phyloP scores from a whole-genome alignment of 192 early-diverging fungal genomes.

The Coemansia sp. region DNA sequence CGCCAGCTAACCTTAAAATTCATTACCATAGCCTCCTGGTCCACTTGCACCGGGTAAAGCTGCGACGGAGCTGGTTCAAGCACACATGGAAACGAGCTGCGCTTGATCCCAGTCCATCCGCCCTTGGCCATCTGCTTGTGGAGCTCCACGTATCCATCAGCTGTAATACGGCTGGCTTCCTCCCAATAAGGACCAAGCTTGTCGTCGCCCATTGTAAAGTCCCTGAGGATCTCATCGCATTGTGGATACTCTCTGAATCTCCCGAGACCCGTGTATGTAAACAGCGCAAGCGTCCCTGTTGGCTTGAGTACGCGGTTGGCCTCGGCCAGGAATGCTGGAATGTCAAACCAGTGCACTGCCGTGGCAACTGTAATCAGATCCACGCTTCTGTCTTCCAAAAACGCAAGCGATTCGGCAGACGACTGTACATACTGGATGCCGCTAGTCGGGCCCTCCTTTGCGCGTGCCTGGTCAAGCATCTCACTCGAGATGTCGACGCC shows the following conservation, averaged over 20 bases:
- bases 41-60: constrained; percentile 10
- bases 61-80: constrained; percentile 17
- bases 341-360: constrained; percentile 48
- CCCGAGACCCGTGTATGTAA: constrained; percentile 41
- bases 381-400: constrained; percentile 21
- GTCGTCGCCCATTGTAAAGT: constrained; percentile 20
- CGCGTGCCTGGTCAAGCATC: constrained; percentile 46
- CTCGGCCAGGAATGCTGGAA: constrained; percentile 9
- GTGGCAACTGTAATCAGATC: constrained; percentile 49
- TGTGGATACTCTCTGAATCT: constrained; percentile 45
- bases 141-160: constrained; percentile 29
- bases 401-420: constrained; percentile 28
- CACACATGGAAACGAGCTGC: constrained; percentile 19
- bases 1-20: constrained; percentile 29
- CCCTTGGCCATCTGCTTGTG: constrained; percentile 14
- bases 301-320: too few relatives aligned
- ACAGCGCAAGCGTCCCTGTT: constrained; percentile 38
- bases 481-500: constrained; percentile 42
- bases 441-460: neutral
- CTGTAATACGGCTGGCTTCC: constrained; percentile 22
- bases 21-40: constrained; percentile 15
- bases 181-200: constrained; percentile 30
- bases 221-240: constrained; percentile 30
- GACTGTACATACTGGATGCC: constrained; percentile 2
- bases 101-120: constrained; percentile 17